Base-by-base conservation (phyloP, 345 rosid genomes). In the Hirschfeldia incana region DNA sequence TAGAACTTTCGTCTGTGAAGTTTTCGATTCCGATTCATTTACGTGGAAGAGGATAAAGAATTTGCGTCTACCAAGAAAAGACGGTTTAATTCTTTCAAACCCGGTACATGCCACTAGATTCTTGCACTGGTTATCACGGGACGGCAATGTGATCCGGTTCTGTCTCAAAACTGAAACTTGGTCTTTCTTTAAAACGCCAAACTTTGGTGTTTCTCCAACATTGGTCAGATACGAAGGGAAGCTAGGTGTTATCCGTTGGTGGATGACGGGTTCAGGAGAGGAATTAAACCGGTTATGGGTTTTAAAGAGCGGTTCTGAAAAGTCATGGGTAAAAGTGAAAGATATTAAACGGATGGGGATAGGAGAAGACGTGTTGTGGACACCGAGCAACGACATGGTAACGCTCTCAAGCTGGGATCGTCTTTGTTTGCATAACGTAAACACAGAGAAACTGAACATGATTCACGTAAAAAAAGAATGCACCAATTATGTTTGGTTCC, bases 131-230 rank as follows among this genome's bases (percentile, higher is more conserved):
- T 44, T 75, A 55, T 12, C 68, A 0, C 5, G 7, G 8, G 4
- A 21, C 3, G 49, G 17, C 6, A 42, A 60, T 16, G 80, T 76
- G 69, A 27, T 59, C 1, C 63, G 80, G 74, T 76, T 76, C 17
- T 42, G 69, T 60, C 63, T 69, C 12, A 5, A 68, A 60, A 69
- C 74, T 44, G 63, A 76, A 42, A 30, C 69, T 12, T 76, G 79
- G 79, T 76, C 67, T 3, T 1, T 60, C 33, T 27, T 60, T 60
- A 28, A 27, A 60, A 60, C 64, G 0, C 64, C 64, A 5, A 60
- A 60, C 7, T 60, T 27, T 5, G 64, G 64, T 28, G 33, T 60
- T 60, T 27, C 16, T 61, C 65, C 60, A 55, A 8, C 10, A 16
- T 16, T 55, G 60, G 60, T 55, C 27, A 55, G 60, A 55, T 55